A percentile compares a stretch with the other conserved stretches of the same genome.
Conservation (phyloP, 2,329 filamentous ascomycete genomes). For the Penicillium sp. region DNA sequence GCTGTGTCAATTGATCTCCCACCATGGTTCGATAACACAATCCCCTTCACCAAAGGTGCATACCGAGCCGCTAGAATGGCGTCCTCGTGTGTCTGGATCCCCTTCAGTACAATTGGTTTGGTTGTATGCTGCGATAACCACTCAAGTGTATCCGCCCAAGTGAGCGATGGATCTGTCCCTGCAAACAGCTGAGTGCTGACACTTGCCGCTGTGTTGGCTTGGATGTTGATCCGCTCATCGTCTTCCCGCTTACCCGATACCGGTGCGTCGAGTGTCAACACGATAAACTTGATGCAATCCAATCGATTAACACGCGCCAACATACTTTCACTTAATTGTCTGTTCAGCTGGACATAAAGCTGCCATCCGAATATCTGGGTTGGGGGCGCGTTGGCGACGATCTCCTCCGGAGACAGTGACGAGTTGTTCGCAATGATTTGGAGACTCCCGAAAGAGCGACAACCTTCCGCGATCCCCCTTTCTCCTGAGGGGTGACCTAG, state of each 20-base stretch:
- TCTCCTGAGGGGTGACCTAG: constrained; percentile 83
- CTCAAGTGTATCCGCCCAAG: constrained; percentile 76
- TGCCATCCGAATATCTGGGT: constrained; percentile 4
- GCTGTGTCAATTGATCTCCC: constrained; percentile 65
- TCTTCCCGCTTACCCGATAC: constrained; percentile 5
- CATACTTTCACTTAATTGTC: neutral
- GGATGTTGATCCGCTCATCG: neutral
- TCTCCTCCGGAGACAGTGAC: neutral
- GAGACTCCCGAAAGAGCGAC: constrained; percentile 71
- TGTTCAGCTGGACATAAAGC: constrained; percentile 3
- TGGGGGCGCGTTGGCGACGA: neutral
- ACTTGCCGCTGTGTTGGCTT: constrained; percentile 53
- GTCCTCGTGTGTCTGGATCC: constrained; percentile 93
- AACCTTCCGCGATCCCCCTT: constrained; percentile 77
- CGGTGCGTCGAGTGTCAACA: constrained; percentile 3
- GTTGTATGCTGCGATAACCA: constrained; percentile 81
- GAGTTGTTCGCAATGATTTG: constrained; percentile 65
- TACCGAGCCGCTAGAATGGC: constrained; percentile 74
- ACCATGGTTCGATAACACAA: constrained; percentile 38
- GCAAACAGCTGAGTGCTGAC: constrained; percentile 81
- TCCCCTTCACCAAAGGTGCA: constrained; percentile 71
- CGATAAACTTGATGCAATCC: neutral
- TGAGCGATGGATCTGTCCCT: constrained; percentile 82
- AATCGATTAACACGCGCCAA: neutral
- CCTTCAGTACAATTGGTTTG: constrained; percentile 88